Evolutionary conservation across 2,329 filamentous ascomycete genomes (phyloP), one percentile per base, ranked within the genome.

Genomic region (Xylaria sp.): DNA sequence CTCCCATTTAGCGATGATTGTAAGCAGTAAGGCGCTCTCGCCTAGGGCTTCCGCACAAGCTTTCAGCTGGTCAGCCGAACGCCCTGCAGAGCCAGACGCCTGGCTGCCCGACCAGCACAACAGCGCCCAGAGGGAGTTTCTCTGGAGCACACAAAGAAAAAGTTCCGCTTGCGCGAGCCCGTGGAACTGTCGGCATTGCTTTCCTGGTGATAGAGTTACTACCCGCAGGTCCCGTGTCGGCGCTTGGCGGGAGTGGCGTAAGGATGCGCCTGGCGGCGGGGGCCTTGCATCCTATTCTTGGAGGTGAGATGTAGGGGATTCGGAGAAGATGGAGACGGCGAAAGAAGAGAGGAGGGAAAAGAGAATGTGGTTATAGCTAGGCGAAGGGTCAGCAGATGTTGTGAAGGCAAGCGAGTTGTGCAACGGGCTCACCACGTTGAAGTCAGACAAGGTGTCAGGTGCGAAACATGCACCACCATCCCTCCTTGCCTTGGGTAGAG

Each of bases 401-500:
- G 60, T 65, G 57, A 61, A 32, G 60, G 47, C 32, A 14, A 32
- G 48, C 9, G 6, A 27, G 66, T 51, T 30, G 69, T 71, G 67
- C 42, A 36, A 67, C 69, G n/a, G 17, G 61, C 60, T 66, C 59
- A 65, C 47, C 57, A 64, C 50, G 50, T 62, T 65, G 48, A 56
- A 58, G 69, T 71, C 67, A 65, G 69, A 71, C 69, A 67, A 67
- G 48, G 64, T 67, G 65, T 70, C 65, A 70, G 64, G 67, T 67
- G 69, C 63, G 57, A 64, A 63, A 67, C 61, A 59, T 66, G 63
- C 66, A 68, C 39, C 61, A 63, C 55, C 48, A 54, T 34, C 32
- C 54, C 39, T 12, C 59, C 27, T 53, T 21, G 30, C 24, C 24
- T 27, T 48, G 45, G 60, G 51, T 36, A 65, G 45, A 54, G 56